phyloP scores from a whole-genome alignment of 495 filamentous ascomycete species.

The Glonium stellatum region DNA sequence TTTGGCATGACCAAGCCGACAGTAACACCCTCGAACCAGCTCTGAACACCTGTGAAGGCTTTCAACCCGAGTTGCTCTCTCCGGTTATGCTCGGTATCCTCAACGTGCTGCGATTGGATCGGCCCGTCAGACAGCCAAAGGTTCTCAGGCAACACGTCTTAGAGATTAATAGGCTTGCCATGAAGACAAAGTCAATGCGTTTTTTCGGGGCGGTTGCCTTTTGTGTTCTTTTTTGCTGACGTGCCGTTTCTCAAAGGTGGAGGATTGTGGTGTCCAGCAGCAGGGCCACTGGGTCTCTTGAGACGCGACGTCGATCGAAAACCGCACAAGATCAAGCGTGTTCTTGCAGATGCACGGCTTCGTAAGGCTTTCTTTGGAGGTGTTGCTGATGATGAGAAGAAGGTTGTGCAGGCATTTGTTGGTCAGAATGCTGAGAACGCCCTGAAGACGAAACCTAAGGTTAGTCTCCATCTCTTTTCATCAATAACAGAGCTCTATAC shows the following conservation, averaged over 20 bases:
- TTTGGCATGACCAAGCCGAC: not conserved
- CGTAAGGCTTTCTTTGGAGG: slow-evolving; percentile 57
- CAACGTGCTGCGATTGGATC: too few species aligned
- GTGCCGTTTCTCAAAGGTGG: slow-evolving; percentile 46
- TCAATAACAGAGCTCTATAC: not conserved
- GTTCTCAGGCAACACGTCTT: not conserved
- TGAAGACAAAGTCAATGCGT: not conserved
- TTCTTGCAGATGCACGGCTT: slow-evolving; percentile 53
- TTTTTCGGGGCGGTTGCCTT: not conserved
- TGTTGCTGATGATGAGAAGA: slow-evolving; percentile 48
- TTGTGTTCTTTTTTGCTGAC: not conserved
- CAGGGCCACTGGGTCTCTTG: slow-evolving; percentile 51
- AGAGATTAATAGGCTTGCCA: too few species aligned
- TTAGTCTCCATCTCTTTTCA: slow-evolving; percentile 37
- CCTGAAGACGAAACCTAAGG: slow-evolving; percentile 80
- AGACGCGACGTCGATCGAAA: slow-evolving; percentile 67
- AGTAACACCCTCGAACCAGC: not conserved
- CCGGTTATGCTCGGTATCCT: too few species aligned
- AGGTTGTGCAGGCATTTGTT: slow-evolving; percentile 61
- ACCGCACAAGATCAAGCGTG: slow-evolving; percentile 56
- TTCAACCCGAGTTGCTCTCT: not conserved
- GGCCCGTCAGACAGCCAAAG: too few species aligned
- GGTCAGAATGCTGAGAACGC: slow-evolving; percentile 59
- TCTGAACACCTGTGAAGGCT: not conserved
- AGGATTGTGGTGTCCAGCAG: slow-evolving; percentile 72